Conservation (phyloP, 2,329 filamentous ascomycete species). For the Trichoderma arundinaceum region DNA sequence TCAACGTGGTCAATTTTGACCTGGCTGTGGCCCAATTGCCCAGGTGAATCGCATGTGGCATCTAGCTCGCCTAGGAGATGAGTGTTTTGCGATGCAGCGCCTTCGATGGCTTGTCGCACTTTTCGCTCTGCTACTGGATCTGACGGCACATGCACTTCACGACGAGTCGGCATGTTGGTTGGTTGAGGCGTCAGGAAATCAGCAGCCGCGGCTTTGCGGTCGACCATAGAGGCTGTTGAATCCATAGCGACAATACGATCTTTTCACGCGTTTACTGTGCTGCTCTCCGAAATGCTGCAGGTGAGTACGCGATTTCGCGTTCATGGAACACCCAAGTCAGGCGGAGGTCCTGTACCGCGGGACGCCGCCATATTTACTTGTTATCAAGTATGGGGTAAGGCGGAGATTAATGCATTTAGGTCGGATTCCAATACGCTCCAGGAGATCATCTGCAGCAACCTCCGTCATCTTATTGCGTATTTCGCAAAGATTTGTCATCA, state of each 20-base stretch:
- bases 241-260: not conserved
- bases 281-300: not conserved
- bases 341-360: not conserved
- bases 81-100: slow-evolving; percentile 20
- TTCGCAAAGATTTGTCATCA: slow-evolving; percentile 28
- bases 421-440: not conserved
- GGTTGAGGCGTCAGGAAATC: slow-evolving; percentile 2
- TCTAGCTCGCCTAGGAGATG: slow-evolving; percentile 29
- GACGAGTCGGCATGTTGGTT: slow-evolving; percentile 4
- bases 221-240: slow-evolving; percentile 1
- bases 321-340: not conserved
- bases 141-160: not conserved
- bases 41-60: slow-evolving; percentile 21
- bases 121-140: slow-evolving; percentile 21
- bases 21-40: slow-evolving; percentile 21
- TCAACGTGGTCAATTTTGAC: slow-evolving; percentile 25
- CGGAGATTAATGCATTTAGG: not conserved
- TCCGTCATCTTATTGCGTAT: slow-evolving; percentile 9
- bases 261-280: not conserved
- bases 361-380: slow-evolving; percentile 11
- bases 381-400: slow-evolving; percentile 10
- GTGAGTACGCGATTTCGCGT: not conserved
- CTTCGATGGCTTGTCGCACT: slow-evolving; percentile 41
- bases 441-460: not conserved
- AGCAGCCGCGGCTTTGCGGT: slow-evolving; percentile 8